Percentiles rank a stretch among this genome's conserved stretches.
Evolutionary conservation across 2,329 filamentous ascomycete genomes (phyloP).

Genomic region (Diaporthe velutina): DNA sequence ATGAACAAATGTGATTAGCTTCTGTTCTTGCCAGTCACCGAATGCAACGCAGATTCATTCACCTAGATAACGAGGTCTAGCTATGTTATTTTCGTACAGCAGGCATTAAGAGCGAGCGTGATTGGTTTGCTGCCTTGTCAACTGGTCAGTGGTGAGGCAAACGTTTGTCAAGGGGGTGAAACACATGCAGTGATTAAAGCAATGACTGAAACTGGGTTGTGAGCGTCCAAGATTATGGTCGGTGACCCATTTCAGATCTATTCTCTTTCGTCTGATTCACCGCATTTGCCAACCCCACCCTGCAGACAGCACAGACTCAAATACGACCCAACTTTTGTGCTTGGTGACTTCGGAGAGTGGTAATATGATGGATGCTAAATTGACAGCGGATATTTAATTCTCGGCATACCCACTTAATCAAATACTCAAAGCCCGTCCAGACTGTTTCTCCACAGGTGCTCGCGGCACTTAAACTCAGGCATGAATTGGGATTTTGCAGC

Average conservation of each 20-base stretch:
- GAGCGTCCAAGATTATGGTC: background rate
- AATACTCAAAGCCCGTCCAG: too few relatives aligned
- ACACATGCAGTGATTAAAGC: background rate
- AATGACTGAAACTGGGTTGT: background rate
- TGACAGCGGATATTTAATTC: background rate
- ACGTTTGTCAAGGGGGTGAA: background rate
- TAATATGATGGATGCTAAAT: background rate
- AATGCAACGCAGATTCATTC: background rate
- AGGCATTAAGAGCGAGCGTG: background rate
- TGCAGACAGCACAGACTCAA: background rate
- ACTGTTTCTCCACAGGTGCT: background rate
- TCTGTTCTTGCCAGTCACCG: background rate
- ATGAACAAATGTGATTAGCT: background rate
- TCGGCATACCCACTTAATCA: background rate
- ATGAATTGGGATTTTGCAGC: slow-evolving; percentile 13
- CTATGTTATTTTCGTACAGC: too few relatives aligned
- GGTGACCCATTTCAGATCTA: background rate
- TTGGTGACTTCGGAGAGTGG: background rate
- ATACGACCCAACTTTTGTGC: background rate
- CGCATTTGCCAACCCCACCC: background rate
- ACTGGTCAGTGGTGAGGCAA: background rate
- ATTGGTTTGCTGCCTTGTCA: background rate
- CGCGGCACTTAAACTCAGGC: background rate
- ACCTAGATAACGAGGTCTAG: background rate
- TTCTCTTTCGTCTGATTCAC: background rate